Base-by-base conservation (phyloP, 164 flowering plant species). In the Stephania cephalantha region DNA sequence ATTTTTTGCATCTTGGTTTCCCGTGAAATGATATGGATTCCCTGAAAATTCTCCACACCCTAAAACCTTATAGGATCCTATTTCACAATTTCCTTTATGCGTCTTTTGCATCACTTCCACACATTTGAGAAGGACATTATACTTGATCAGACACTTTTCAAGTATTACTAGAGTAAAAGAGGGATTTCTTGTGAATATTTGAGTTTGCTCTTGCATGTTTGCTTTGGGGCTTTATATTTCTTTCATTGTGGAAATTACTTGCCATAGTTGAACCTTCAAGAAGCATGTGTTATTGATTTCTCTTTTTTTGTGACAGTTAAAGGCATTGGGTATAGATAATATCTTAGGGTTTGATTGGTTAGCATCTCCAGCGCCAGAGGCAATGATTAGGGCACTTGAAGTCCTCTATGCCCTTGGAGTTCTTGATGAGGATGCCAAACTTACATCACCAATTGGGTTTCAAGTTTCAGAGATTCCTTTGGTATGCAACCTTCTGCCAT, bases 331-430 rank as follows among this genome's bases (percentile, higher is more conserved):
- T 30, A 90, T 94, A 73, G 99, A 96, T 81, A 96, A 96, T 82
- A 96, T 96, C 72, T 81, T 96, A 79, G 95, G 99, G 73, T 96
- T 96, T 83, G 97, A 94, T 82, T 96, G 99, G 99, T 94, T 87
- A 7, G 90, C 97, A 80, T 84, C 97, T 80, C 97, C 99, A 69
- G 82, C 97, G 20, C 88, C 97, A 75, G 97, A 96, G 84, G 85
- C 94, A 80, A 89, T 96, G 94, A 83, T 96, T 74, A 85, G 99
- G 83, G 98, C 99, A 10, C 90, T 96, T 64, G 99, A 96, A 85
- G 86, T 94, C 30, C 90, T 96, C 52, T 96, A 92, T 79, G 89
- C 97, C 48, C 94, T 96, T 68, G 91, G 94, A 75, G 86, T 91
- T 75, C 83, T 96, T 65, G 98, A 94, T 83, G 97, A 94, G 76